These are phyloP conservation scores for Datisca glomerata DNA, from an alignment of 306 rosid genomes.

Conservation along the genomic window DNA sequence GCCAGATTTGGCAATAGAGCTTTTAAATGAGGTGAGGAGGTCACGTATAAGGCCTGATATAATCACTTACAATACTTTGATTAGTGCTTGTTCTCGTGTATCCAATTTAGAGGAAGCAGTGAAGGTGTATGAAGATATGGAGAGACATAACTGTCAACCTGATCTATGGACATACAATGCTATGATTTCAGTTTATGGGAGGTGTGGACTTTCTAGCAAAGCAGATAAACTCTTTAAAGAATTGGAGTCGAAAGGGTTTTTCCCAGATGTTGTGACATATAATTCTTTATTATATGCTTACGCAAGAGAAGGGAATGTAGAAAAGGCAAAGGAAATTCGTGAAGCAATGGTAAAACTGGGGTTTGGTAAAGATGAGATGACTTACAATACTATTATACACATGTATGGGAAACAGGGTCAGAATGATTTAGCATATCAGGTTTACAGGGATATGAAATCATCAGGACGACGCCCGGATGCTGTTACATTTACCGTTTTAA, in stretches of 20 bases:
- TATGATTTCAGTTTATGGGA: slow-evolving; percentile 86
- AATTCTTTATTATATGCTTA: slow-evolving; percentile 81
- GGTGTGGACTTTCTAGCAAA: slow-evolving; percentile 56
- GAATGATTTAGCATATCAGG: slow-evolving; percentile 54
- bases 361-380: slow-evolving; percentile 91
- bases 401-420: slow-evolving; percentile 86
- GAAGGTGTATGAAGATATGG: slow-evolving; percentile 55
- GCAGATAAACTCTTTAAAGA: slow-evolving; percentile 67
- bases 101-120: slow-evolving; percentile 73
- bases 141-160: slow-evolving; percentile 52
- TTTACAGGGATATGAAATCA: slow-evolving; percentile 71
- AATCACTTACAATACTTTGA: slow-evolving; percentile 80
- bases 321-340: slow-evolving; percentile 50
- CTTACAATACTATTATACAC: slow-evolving; percentile 80
- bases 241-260: slow-evolving; percentile 69
- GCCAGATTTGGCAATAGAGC: slow-evolving; percentile 51
- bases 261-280: slow-evolving; percentile 82
- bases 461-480: slow-evolving; percentile 70
- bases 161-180: slow-evolving; percentile 97
- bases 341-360: slow-evolving; percentile 79
- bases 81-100: slow-evolving; percentile 85
- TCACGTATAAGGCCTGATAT: slow-evolving; percentile 72
- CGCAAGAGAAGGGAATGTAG: slow-evolving; percentile 61
- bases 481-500: slow-evolving; percentile 72
- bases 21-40: slow-evolving; percentile 60